These are phyloP conservation scores for Diaporthe caulivora DNA, from an alignment of 2,329 filamentous ascomycete genomes.

Conservation along the genomic window DNA sequence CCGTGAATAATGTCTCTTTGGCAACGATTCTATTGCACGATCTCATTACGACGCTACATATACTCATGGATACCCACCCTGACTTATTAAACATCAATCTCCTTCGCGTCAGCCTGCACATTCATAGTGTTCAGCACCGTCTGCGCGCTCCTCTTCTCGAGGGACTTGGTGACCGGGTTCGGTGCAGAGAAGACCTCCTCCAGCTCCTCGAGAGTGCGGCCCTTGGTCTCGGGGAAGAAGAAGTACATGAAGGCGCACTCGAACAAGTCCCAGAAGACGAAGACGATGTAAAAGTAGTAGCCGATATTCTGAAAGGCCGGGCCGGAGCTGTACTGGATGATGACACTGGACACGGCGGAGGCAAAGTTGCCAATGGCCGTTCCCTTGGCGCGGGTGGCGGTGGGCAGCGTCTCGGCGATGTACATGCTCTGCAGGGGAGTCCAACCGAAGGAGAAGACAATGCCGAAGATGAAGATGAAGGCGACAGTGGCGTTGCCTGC, in stretches of 20 bases:
- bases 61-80: neutral
- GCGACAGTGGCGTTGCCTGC: conserved; percentile 61
- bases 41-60: neutral
- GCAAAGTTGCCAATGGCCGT: conserved; percentile 58
- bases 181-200: conserved; percentile 63
- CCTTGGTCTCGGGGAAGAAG: conserved; percentile 62
- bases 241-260: conserved; percentile 61
- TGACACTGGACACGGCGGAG: conserved; percentile 51
- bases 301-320: conserved; percentile 57
- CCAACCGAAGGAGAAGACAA: conserved; percentile 64
- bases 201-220: conserved; percentile 66
- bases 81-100: conserved; percentile 21
- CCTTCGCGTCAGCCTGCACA: conserved; percentile 47
- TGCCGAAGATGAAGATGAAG: conserved; percentile 66
- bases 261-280: conserved; percentile 59
- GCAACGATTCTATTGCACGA: neutral
- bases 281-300: conserved; percentile 60
- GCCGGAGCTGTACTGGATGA: conserved; percentile 59
- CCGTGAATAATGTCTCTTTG: neutral
- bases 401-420: conserved; percentile 60
- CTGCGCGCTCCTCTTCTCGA: conserved; percentile 56
- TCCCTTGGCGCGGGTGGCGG: conserved; percentile 59
- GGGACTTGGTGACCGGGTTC: conserved; percentile 59
- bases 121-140: conserved; percentile 58
- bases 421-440: conserved; percentile 64